Evolutionary conservation across 2,329 filamentous ascomycete species (phyloP), one percentile per base, ranked within the genome.

Genomic region (Emmonsiellopsis sp.): DNA sequence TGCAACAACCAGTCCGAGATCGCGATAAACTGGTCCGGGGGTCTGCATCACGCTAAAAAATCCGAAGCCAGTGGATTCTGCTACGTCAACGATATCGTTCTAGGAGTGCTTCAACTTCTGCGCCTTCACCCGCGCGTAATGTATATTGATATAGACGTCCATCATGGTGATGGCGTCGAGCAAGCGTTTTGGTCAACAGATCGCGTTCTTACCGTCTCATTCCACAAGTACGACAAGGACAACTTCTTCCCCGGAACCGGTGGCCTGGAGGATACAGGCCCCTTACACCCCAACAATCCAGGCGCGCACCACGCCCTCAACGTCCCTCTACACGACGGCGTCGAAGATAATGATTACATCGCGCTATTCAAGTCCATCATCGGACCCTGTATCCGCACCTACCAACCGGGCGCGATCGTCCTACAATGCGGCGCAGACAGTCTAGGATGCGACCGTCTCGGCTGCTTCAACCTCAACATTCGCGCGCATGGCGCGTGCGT

Each of bases 41-140:
- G 93, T 9, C 80, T 98, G 33, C 93, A 98, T 70, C 93, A 98
- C 65, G 93, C 93, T 45, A 96, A 97, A 71, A 93, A 92, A 67
- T 83, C 86, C 51, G 90, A 95, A 71, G 92, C 93, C 0, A 92
- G 87, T 11, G 93, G 93, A 0, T 98, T 98, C 71, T 98, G 93
- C 74, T 98, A 98, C 73, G 90, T 97, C 73, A 98, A 98, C 70
- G 93, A 98, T 70, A 97, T 97, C 63, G 93, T 97, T 54, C 80
- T 98, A 46, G 89, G 87, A 37, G 93, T 96, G 62, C 79, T 97
- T 39, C 87, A 96, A 67, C 80, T 98, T 8, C 77, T 97, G 13
- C 85, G 87, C 33, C 81, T 85, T 64, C 83, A 91, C 62, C 84
- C 89, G 13, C 86, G 91, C 48, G 91, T 97, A 6, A 78, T 97